Conservation (phyloP, 1,284 basidiomycete genomes). For the Violaceomyces palustris region DNA sequence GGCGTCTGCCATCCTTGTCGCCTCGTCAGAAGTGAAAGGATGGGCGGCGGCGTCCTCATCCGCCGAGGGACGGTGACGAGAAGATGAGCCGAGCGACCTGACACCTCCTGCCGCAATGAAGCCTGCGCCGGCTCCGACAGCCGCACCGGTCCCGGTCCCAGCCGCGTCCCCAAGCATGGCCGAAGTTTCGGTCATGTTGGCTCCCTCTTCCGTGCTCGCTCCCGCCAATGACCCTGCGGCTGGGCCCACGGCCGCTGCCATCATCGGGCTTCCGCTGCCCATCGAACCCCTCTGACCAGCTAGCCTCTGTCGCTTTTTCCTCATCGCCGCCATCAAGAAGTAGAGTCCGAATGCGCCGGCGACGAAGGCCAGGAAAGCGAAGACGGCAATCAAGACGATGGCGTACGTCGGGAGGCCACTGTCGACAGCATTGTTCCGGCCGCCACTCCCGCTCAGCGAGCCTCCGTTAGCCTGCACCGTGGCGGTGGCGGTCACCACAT, state of each 20-base stretch:
- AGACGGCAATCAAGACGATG: constrained; percentile 43
- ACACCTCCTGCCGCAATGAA: constrained; percentile 7
- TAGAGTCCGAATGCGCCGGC: constrained; percentile 27
- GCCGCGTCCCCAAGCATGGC: constrained; percentile 22
- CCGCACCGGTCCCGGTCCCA: constrained; percentile 3
- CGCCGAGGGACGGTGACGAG: background rate
- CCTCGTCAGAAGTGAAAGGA: constrained; percentile 39
- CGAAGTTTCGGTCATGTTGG: constrained; percentile 13
- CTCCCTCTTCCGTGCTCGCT: constrained; percentile 6
- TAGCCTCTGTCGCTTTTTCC: constrained; percentile 15
- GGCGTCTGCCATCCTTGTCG: constrained; percentile 37
- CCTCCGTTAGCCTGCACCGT: constrained; percentile 41
- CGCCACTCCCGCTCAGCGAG: constrained; percentile 9
- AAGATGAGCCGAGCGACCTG: background rate
- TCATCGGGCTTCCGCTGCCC: constrained; percentile 33
- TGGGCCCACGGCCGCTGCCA: constrained; percentile 22
- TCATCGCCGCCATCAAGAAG: constrained; percentile 31
- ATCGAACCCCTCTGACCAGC: constrained; percentile 14
- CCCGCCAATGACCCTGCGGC: constrained; percentile 22
- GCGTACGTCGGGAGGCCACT: constrained; percentile 30
- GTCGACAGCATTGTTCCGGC: background rate
- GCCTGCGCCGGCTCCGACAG: background rate
- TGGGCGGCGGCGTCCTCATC: too few relatives aligned
- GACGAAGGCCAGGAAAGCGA: constrained; percentile 38
- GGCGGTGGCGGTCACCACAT: constrained; percentile 34